These are phyloP conservation scores for Pseudocercospora eumusae DNA, from an alignment of 2,329 filamentous ascomycete genomes.

Conservation along the genomic window DNA sequence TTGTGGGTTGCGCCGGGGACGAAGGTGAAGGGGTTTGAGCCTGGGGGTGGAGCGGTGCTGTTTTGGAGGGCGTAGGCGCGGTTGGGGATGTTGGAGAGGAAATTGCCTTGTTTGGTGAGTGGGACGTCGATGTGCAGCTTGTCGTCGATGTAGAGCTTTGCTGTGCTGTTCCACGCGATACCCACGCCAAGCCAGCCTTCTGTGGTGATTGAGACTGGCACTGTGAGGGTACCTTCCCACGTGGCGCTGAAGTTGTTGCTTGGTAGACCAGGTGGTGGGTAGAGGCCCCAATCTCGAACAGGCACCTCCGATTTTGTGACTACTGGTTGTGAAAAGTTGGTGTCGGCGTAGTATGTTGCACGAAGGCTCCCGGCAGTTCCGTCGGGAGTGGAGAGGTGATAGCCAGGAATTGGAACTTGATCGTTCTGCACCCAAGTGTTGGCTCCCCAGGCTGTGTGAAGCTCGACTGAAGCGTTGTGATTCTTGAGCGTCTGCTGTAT, in stretches of 20 bases:
- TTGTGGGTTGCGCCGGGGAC: slow-evolving; percentile 20
- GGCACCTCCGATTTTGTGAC: slow-evolving; percentile 19
- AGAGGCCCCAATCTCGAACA: slow-evolving; percentile 22
- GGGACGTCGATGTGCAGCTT: slow-evolving; percentile 21
- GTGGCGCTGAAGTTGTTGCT: slow-evolving; percentile 26
- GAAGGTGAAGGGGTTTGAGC: slow-evolving; percentile 22
- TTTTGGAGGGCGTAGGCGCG: slow-evolving; percentile 18
- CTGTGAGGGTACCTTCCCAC: slow-evolving; percentile 24
- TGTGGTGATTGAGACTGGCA: slow-evolving; percentile 18
- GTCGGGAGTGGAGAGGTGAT: slow-evolving; percentile 22
- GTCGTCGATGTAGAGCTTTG: slow-evolving; percentile 23
- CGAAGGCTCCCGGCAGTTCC: slow-evolving; percentile 18
- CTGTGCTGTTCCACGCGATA: slow-evolving; percentile 23
- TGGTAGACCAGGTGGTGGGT: slow-evolving; percentile 24
- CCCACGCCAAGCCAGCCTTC: slow-evolving; percentile 25
- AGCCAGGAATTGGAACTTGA: slow-evolving; percentile 23
- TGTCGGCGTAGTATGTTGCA: slow-evolving; percentile 23
- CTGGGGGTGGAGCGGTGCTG: slow-evolving; percentile 22
- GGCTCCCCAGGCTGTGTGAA: slow-evolving; percentile 23
- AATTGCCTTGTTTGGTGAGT: slow-evolving; percentile 22
- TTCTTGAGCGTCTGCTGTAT: slow-evolving; percentile 13
- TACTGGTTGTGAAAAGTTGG: slow-evolving; percentile 20
- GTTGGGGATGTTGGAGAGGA: slow-evolving; percentile 25
- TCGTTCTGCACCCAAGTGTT: slow-evolving; percentile 25
- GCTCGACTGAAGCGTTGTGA: slow-evolving; percentile 10